A percentile compares a stretch with the other conserved stretches of the same genome.
Conservation (phyloP, 164 flowering plant species). For the Annona cherimola region DNA sequence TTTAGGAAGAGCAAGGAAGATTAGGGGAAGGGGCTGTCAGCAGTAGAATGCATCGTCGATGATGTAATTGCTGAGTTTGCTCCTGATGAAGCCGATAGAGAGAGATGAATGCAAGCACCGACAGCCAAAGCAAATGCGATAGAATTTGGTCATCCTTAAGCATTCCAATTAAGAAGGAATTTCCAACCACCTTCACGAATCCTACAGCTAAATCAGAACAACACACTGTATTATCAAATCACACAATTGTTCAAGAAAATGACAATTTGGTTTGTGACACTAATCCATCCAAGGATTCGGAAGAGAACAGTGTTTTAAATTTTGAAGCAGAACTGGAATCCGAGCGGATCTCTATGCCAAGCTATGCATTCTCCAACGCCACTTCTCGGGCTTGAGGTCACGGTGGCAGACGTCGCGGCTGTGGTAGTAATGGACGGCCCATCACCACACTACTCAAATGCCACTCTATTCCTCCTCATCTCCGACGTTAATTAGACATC, state of each 20-base stretch:
- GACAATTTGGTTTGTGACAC: slow-evolving; percentile 1
- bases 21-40: slow-evolving; percentile 29
- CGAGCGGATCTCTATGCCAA: slow-evolving; percentile 6
- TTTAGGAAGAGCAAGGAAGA: slow-evolving; percentile 58
- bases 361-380: background rate
- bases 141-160: background rate
- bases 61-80: slow-evolving; percentile 90
- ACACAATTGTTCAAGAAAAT: background rate
- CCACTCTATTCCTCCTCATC: too few relatives aligned
- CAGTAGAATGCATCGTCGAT: slow-evolving; percentile 69
- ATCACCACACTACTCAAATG: too few relatives aligned
- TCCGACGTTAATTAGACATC: too few relatives aligned
- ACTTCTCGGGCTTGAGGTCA: too few relatives aligned
- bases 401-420: too few relatives aligned
- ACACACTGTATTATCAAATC: background rate
- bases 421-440: too few relatives aligned
- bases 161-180: slow-evolving; percentile 23
- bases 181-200: slow-evolving; percentile 4
- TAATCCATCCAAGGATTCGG: slow-evolving; percentile 7
- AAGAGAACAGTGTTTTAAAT: slow-evolving; percentile 9
- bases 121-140: background rate
- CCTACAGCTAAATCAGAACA: slow-evolving; percentile 13
- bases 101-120: slow-evolving; percentile 50
- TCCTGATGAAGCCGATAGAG: slow-evolving; percentile 82
- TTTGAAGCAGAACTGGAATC: slow-evolving; percentile 8